Percentiles rank a stretch among this genome's conserved stretches.
Evolutionary conservation across 257 asterid species (phyloP).

Genomic region (Salvia miltiorrhiza): DNA sequence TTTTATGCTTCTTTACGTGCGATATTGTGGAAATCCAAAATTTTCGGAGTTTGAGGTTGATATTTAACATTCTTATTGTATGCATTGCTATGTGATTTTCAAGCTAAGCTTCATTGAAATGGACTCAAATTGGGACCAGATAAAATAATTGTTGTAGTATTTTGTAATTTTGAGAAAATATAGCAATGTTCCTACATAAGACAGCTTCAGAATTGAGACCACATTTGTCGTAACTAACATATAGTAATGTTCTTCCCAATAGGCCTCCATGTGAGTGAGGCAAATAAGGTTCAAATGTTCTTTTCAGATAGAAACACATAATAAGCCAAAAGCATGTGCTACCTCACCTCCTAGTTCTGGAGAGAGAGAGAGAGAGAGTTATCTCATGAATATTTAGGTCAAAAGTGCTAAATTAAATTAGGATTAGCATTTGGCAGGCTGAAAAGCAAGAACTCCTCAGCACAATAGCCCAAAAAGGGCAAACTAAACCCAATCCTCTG

Average conservation of each 20-base stretch:
- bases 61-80: slow-evolving; percentile 21
- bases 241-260: slow-evolving; percentile 22
- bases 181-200: slow-evolving; percentile 3
- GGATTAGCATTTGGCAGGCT: slow-evolving; percentile 4
- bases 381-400: background rate
- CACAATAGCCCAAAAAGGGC: background rate
- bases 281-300: slow-evolving; percentile 28
- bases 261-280: slow-evolving; percentile 64
- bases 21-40: background rate
- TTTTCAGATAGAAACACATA: slow-evolving; percentile 33
- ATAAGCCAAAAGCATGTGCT: slow-evolving; percentile 69
- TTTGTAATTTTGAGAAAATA: background rate
- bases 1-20: background rate
- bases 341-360: slow-evolving; percentile 13
- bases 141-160: background rate
- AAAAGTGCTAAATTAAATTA: background rate
- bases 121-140: slow-evolving; percentile 30
- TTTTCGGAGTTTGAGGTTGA: background rate
- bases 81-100: slow-evolving; percentile 27
- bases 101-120: background rate
- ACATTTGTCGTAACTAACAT: background rate
- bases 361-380: slow-evolving; percentile 9
- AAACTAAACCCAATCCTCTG: background rate
- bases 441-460: background rate
- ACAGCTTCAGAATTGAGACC: slow-evolving; percentile 23